A percentile compares a stretch with the other conserved stretches of the same genome.
These are phyloP conservation scores for Hanseniaspora guilliermondii DNA, from an alignment of 805 yeast genomes.

Conservation along the genomic window DNA sequence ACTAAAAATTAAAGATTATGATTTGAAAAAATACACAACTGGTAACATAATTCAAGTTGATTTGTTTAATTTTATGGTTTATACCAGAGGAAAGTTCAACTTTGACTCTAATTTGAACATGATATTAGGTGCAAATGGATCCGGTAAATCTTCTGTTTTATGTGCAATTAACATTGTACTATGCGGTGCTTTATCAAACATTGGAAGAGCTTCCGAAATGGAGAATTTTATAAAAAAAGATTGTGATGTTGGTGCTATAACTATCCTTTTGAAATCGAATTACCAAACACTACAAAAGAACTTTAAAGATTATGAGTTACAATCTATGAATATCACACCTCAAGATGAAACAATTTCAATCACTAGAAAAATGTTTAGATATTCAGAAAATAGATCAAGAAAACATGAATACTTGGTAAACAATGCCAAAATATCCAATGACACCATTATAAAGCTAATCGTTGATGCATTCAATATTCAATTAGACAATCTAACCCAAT, in stretches of 20 bases:
- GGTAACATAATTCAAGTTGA: slow-evolving; percentile 42
- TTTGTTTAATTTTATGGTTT: slow-evolving; percentile 40
- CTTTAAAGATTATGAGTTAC: slow-evolving; percentile 11
- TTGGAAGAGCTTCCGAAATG: slow-evolving; percentile 54
- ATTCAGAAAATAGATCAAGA: slow-evolving; percentile 27
- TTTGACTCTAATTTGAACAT: slow-evolving; percentile 76
- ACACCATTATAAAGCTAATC: slow-evolving; percentile 34
- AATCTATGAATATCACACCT: slow-evolving; percentile 14
- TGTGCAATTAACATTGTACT: slow-evolving; percentile 85
- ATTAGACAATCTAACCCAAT: slow-evolving; percentile 83
- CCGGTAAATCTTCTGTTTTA: slow-evolving; percentile 87
- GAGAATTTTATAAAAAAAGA: slow-evolving; percentile 67
- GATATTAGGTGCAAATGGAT: slow-evolving; percentile 93
- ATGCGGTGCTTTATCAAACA: slow-evolving; percentile 61
- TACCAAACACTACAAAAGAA: not conserved
- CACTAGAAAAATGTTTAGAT: slow-evolving; percentile 24
- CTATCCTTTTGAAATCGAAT: slow-evolving; percentile 36
- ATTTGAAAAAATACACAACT: slow-evolving; percentile 21
- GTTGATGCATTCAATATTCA: slow-evolving; percentile 56
- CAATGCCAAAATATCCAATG: slow-evolving; percentile 28
- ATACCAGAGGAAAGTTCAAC: slow-evolving; percentile 32
- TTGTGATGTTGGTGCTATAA: slow-evolving; percentile 32
- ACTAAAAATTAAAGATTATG: not conserved
- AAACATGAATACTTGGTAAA: slow-evolving; percentile 46
- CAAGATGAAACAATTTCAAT: slow-evolving; percentile 28